These are phyloP conservation scores for Ilex asprella DNA, from an alignment of 257 asterid genomes.

Conservation along the genomic window DNA sequence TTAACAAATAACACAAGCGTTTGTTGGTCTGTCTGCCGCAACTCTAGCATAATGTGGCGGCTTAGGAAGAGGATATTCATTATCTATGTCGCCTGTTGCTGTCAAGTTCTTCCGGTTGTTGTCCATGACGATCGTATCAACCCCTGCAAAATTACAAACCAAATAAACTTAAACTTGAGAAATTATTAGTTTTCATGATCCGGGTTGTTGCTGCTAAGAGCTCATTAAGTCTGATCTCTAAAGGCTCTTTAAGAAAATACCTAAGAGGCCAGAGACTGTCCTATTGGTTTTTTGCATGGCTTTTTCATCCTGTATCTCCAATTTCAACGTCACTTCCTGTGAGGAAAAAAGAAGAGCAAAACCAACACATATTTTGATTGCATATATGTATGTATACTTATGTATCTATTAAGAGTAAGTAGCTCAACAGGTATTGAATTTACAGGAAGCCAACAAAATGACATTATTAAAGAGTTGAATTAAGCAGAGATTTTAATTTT, in stretches of 20 bases:
- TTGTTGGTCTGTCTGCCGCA: conserved; percentile 27
- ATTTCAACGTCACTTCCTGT: conserved; percentile 51
- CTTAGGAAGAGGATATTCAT: conserved; percentile 23
- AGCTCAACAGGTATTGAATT: too few relatives aligned
- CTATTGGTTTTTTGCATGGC: conserved; percentile 49
- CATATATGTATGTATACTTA: too few relatives aligned
- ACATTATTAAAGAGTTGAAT: too few relatives aligned
- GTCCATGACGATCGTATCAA: conserved; percentile 57
- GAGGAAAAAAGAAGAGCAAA: not conserved
- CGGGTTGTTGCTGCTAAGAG: too few relatives aligned
- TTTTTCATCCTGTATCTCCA: conserved; percentile 51
- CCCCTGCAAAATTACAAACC: conserved; percentile 28
- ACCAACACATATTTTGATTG: not conserved
- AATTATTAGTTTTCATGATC: too few relatives aligned
- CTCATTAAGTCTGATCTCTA: too few relatives aligned
- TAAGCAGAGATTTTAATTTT: too few relatives aligned
- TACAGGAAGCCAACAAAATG: too few relatives aligned
- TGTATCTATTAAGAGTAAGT: too few relatives aligned
- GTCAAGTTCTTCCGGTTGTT: conserved; percentile 52
- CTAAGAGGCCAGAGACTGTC: conserved; percentile 48
- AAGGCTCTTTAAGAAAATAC: conserved; percentile 14
- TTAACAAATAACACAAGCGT: conserved; percentile 26
- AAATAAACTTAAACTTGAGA: not conserved
- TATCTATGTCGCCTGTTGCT: conserved; percentile 56
- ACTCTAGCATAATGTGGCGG: conserved; percentile 21